Conservation (phyloP, 371 early-diverging fungal species). For the Dinochytrium kinnereticum region DNA sequence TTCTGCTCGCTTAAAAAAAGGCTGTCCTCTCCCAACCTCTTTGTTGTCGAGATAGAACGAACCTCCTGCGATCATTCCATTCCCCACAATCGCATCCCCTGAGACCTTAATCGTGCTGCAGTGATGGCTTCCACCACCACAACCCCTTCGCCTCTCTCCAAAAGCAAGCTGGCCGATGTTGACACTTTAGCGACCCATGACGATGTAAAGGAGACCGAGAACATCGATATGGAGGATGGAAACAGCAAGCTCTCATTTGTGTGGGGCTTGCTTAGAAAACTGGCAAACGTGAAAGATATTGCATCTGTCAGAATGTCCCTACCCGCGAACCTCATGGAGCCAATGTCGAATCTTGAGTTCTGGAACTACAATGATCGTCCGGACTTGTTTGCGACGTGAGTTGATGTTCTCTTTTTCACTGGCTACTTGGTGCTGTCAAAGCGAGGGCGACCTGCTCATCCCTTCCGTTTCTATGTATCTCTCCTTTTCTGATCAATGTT, state of each 20-base stretch:
- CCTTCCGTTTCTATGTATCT: neutral
- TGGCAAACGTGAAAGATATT: slow-evolving; percentile 54
- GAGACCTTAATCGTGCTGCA: too few relatives aligned
- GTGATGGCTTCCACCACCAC: neutral
- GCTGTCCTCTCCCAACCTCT: too few relatives aligned
- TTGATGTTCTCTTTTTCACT: neutral
- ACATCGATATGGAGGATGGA: slow-evolving; percentile 37
- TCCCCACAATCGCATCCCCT: too few relatives aligned
- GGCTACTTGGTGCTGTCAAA: neutral
- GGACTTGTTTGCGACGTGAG: slow-evolving; percentile 65
- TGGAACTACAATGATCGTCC: slow-evolving; percentile 79
- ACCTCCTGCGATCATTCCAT: too few relatives aligned
- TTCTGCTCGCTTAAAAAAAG: too few relatives aligned
- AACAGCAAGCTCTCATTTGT: slow-evolving; percentile 39
- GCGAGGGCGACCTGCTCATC: neutral
- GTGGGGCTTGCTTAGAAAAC: slow-evolving; percentile 61
- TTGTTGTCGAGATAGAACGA: too few relatives aligned
- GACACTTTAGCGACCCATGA: neutral
- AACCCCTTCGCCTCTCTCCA: neutral
- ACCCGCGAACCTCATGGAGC: slow-evolving; percentile 71
- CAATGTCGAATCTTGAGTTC: slow-evolving; percentile 72
- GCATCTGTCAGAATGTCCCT: slow-evolving; percentile 60
- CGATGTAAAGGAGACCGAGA: slow-evolving; percentile 22
- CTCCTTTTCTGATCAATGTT: neutral
- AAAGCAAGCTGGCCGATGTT: neutral